Conservation (phyloP, 495 filamentous ascomycete species). For the Aspergillus biplanus region DNA sequence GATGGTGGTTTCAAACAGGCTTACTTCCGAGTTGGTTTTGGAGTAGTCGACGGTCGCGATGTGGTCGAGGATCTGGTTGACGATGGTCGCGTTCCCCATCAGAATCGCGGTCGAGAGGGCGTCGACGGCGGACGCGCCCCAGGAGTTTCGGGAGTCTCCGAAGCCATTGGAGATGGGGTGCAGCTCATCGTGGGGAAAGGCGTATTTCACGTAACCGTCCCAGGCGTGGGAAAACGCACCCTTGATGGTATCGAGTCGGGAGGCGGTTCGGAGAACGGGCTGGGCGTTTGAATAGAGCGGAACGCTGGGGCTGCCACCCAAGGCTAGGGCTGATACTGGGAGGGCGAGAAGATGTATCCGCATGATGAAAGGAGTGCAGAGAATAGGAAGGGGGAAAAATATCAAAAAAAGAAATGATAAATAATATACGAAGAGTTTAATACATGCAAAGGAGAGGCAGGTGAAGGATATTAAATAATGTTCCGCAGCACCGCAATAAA, state of each 20-base stretch:
- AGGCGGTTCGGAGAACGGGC: constrained; percentile 7
- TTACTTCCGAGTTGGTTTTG: constrained; percentile 59
- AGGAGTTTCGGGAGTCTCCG: constrained; percentile 77
- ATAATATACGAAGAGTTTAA: not conserved
- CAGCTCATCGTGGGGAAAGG: constrained; percentile 79
- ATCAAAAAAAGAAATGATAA: not conserved
- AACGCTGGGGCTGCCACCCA: constrained; percentile 27
- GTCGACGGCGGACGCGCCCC: constrained; percentile 86
- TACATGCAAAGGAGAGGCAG: no score
- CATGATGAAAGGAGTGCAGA: constrained; percentile 30
- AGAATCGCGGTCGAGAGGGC: constrained; percentile 80
- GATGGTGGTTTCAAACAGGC: constrained; percentile 89
- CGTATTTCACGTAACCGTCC: constrained; percentile 80
- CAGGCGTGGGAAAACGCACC: constrained; percentile 77
- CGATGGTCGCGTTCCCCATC: constrained; percentile 70
- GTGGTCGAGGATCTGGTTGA: constrained; percentile 69
- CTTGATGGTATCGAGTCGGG: constrained; percentile 68
- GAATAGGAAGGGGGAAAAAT: not conserved
- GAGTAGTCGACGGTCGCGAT: constrained; percentile 72
- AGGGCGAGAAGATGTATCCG: constrained; percentile 34
- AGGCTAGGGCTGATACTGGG: constrained; percentile 30
- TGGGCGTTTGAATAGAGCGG: constrained; percentile 1
- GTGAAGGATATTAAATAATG: constrained; percentile 4
- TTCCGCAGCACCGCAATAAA: not conserved
- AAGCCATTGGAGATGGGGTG: constrained; percentile 66